Evolutionary conservation across 2,329 filamentous ascomycete genomes (phyloP), one percentile per base, ranked within the genome.

Genomic region (Stachybotrys chartarum): DNA sequence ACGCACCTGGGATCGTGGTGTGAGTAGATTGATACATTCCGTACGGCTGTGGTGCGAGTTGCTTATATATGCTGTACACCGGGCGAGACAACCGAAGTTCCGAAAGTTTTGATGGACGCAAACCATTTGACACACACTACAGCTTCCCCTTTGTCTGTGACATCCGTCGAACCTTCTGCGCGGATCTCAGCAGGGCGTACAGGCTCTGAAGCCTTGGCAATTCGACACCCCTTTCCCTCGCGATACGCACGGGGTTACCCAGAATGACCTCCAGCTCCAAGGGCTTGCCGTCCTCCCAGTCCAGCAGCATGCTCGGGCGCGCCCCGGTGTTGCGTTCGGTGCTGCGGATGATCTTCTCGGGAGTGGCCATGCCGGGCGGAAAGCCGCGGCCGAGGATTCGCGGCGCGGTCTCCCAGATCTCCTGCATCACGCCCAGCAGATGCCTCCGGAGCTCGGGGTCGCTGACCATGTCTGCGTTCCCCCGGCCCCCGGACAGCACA

Each of bases 221-320:
- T 63, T 86, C 80, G 6, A 85, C 78, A 0, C 85, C 86, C 52
- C 78, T 77, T 54, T 76, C 78, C 60, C 82, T 73, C 10, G 86
- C 86, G 50, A 87, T 83, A 59, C 83, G 73, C 32, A 89, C 81
- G 1, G 86, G 85, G 65, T 90, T 89, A 1, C 87, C 86, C 30
- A 90, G 66, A 46, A 90, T 88, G 42, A 88, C 86, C 70, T 90
- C 87, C 52, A 90, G 67, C 73, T 90, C 87, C 77, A 90, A 78
- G 46, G 78, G 79, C 64, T 83, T 77, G 0, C 83, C 82, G 1
- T 75, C 77, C 68, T 87, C 84, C 84, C 85, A 89, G 64, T 90
- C 87, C 14, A 86, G 69, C 62, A 87, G 73, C 87, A 90, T 90
- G 61, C 81, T 84, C 31, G 82, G 82, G 62, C 81, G 79, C 17